Percentiles rank a stretch among this genome's conserved stretches.
Conservation (phyloP, 495 filamentous ascomycete genomes). For the Penicillium atrosanguineum region DNA sequence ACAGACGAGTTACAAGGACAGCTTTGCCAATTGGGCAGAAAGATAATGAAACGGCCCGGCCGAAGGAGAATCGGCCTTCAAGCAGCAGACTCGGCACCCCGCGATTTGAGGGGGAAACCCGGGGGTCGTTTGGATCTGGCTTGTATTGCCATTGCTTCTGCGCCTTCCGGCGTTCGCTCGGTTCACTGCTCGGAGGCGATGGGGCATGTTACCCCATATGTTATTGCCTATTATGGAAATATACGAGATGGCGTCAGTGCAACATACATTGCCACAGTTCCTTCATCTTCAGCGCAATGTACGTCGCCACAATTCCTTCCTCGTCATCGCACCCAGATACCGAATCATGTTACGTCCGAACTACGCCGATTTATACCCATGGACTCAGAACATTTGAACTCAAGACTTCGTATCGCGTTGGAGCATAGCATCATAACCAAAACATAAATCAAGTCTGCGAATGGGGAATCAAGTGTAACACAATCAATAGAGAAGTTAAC, state of each 20-base stretch:
- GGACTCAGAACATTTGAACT: no score
- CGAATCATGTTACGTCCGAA: no score
- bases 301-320: no score
- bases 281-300: no score
- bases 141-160: no score
- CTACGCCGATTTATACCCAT: no score
- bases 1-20: not conserved
- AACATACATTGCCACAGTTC: no score
- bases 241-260: not conserved
- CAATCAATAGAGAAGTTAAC: not conserved
- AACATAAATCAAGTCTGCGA: constrained; percentile 6
- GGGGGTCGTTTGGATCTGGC: not conserved
- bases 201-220: not conserved
- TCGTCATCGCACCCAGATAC: no score
- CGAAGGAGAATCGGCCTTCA: constrained; percentile 10
- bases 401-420: constrained; percentile 8
- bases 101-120: constrained; percentile 5
- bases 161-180: no score
- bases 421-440: constrained; percentile 13
- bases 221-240: not conserved
- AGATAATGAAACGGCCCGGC: not conserved
- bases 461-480: constrained; percentile 21
- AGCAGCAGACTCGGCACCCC: constrained; percentile 13
- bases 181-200: no score
- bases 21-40: not conserved